Percentiles rank a stretch among this genome's conserved stretches.
Evolutionary conservation across 106 monocot genomes (phyloP).

Genomic region (Vanilla planifolia): DNA sequence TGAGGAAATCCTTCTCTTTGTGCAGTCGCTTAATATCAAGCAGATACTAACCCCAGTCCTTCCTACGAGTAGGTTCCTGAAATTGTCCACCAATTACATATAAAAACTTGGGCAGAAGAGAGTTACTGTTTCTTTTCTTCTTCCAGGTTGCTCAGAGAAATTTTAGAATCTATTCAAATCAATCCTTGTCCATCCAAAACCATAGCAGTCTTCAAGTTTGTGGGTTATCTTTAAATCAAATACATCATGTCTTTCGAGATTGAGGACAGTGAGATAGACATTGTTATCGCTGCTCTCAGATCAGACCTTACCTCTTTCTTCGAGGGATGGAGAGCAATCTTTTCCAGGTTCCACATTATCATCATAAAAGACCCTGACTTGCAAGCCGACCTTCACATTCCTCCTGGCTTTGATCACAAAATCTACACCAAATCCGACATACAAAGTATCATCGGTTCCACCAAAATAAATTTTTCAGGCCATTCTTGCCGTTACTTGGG

Average conservation of each 20-base stretch:
- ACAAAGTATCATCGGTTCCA: constrained; percentile 24
- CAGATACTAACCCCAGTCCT: constrained; percentile 61
- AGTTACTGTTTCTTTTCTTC: background rate
- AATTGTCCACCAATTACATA: background rate
- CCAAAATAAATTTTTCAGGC: constrained; percentile 63
- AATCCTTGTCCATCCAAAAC: background rate
- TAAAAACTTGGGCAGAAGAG: background rate
- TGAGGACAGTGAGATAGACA: constrained; percentile 56
- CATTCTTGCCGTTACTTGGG: constrained; percentile 87
- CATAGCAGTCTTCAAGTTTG: too few species aligned
- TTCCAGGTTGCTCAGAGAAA: constrained; percentile 82
- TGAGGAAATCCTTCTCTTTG: constrained; percentile 57
- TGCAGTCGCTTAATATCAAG: constrained; percentile 69
- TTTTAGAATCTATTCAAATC: constrained; percentile 25
- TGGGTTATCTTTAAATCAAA: too few species aligned
- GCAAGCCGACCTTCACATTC: constrained; percentile 49
- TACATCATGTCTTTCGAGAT: constrained; percentile 59
- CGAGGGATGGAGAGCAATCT: constrained; percentile 64
- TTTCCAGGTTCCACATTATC: constrained; percentile 67
- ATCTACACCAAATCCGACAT: constrained; percentile 74
- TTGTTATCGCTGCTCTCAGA: constrained; percentile 66
- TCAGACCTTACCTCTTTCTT: constrained; percentile 61
- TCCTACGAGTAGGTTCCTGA: constrained; percentile 64
- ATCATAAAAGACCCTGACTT: constrained; percentile 78
- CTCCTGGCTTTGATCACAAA: constrained; percentile 69